A percentile compares a stretch with the other conserved stretches of the same genome.
Evolutionary conservation across 2,329 filamentous ascomycete species (phyloP).

Genomic region (Talaromyces atroroseus): DNA sequence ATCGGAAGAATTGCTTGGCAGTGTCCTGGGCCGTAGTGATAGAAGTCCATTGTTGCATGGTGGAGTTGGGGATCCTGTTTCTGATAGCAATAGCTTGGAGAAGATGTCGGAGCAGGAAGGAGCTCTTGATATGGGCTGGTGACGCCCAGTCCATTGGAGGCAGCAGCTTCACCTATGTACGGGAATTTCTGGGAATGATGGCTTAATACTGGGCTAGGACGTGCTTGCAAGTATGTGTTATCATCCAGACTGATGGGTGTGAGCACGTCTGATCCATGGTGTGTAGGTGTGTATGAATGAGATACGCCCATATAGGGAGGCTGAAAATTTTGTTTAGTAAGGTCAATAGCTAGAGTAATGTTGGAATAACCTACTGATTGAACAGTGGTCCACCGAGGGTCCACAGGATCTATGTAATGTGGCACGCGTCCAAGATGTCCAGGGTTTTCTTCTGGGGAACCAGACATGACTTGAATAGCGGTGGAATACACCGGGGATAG

Average conservation of each 20-base stretch:
- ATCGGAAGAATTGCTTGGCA: constrained; percentile 21
- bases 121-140: constrained; percentile 27
- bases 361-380: constrained; percentile 27
- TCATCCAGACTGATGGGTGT: constrained; percentile 38
- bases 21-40: constrained; percentile 19
- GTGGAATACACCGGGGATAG: constrained; percentile 18
- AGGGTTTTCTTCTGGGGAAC: constrained; percentile 18
- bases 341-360: neutral
- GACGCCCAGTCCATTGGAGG: constrained; percentile 35
- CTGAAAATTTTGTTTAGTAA: constrained; percentile 5
- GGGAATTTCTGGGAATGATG: constrained; percentile 35
- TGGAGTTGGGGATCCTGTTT: neutral
- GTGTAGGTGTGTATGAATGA: constrained; percentile 31
- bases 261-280: constrained; percentile 25
- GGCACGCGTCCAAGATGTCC: constrained; percentile 23
- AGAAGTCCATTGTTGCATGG: constrained; percentile 16
- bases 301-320: constrained; percentile 22
- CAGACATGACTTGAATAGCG: constrained; percentile 24
- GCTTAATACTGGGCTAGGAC: constrained; percentile 31
- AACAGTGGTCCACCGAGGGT: constrained; percentile 24
- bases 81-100: constrained; percentile 22
- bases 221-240: constrained; percentile 25
- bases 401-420: constrained; percentile 25
- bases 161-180: constrained; percentile 28
- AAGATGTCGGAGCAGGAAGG: constrained; percentile 24